Percentiles rank a stretch among this genome's conserved stretches.
Evolutionary conservation across 371 early-diverging fungal species (phyloP).

Genomic region (Rhizomucor pusillus): DNA sequence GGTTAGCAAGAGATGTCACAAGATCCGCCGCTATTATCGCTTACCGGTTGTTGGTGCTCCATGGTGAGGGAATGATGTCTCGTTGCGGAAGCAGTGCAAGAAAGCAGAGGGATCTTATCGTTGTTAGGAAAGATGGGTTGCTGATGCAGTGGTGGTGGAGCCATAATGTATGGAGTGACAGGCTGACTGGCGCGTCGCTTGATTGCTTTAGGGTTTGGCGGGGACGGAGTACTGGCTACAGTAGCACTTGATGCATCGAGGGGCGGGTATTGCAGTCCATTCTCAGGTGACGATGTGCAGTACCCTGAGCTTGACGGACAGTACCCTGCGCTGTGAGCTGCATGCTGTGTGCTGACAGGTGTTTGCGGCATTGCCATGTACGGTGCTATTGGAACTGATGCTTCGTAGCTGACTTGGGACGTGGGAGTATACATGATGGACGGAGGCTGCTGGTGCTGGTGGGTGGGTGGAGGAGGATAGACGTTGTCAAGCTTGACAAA

Average conservation of each 20-base stretch:
- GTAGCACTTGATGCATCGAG: constrained; percentile 13
- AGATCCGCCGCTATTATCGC: no score
- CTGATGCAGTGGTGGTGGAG: not conserved
- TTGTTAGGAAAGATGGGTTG: no score
- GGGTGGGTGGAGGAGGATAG: constrained; percentile 8
- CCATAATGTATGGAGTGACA: not conserved
- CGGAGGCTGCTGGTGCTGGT: constrained; percentile 13
- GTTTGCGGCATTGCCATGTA: not conserved
- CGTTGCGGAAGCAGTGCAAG: no score
- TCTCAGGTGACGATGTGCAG: not conserved
- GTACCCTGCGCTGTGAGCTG: not conserved
- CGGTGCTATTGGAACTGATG: constrained; percentile 8
- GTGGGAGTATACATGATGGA: no score
- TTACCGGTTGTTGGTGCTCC: no score
- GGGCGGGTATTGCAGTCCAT: constrained; percentile 12
- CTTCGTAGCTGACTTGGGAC: no score
- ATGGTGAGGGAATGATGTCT: no score
- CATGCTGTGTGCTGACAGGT: not conserved
- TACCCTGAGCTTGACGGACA: no score
- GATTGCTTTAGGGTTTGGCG: constrained; percentile 3
- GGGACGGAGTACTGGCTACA: constrained; percentile 5
- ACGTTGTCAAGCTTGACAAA: constrained; percentile 9
- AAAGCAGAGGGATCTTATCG: no score
- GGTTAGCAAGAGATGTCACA: no score
- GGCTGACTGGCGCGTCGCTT: not conserved